These are phyloP conservation scores for Aciculoconidium aculeatum DNA, from an alignment of 805 yeast genomes.

Conservation along the genomic window DNA sequence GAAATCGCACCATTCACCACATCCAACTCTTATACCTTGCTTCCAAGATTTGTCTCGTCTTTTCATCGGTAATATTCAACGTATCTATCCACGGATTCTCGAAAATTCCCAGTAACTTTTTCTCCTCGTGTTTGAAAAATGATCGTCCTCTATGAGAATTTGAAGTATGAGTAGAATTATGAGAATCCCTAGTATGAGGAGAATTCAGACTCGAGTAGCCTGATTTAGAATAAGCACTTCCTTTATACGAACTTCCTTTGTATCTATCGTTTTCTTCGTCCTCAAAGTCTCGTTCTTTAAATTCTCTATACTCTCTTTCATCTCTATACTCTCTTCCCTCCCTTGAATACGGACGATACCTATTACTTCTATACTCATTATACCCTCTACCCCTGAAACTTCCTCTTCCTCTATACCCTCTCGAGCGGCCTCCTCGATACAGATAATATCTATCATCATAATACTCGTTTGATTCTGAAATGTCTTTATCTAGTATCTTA, in stretches of 20 bases:
- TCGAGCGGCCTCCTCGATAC: constrained; percentile 13
- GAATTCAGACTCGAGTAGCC: too few species aligned
- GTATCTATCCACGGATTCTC: constrained; percentile 31
- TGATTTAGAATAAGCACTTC: constrained; percentile 2
- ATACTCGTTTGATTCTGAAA: constrained; percentile 4
- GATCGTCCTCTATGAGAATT: too few species aligned
- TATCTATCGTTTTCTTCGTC: too few species aligned
- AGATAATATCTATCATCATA: constrained; percentile 10
- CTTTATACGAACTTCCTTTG: too few species aligned
- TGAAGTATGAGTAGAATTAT: too few species aligned
- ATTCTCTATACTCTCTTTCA: constrained; percentile 3
- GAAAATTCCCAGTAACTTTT: too few species aligned
- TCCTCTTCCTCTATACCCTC: constrained; percentile 16
- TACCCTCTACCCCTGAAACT: constrained; percentile 17
- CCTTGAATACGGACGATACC: constrained; percentile 1
- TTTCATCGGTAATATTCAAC: constrained; percentile 22
- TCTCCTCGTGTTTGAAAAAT: background rate
- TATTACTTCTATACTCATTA: constrained; percentile 1
- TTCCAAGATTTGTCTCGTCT: constrained; percentile 20
- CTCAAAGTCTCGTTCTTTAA: background rate
- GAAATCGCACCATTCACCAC: constrained; percentile 19
- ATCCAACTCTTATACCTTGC: constrained; percentile 20
- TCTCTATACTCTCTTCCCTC: too few species aligned
- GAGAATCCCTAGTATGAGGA: too few species aligned
- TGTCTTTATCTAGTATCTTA: background rate